These are phyloP conservation scores for Capsicum rhomboideum DNA, from an alignment of 257 asterid species.

Conservation along the genomic window DNA sequence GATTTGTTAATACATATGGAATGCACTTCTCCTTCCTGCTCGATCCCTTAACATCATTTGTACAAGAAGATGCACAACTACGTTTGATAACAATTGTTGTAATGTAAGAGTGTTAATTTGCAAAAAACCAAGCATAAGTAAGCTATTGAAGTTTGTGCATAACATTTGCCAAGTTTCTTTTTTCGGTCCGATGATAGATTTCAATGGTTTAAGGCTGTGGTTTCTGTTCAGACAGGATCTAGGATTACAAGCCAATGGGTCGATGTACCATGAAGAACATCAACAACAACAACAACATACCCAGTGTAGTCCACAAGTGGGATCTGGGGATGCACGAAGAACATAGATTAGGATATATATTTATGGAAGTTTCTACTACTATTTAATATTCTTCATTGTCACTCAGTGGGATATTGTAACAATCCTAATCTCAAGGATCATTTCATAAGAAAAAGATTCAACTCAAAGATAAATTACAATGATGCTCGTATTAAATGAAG, in stretches of 20 bases:
- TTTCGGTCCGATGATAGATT: not conserved
- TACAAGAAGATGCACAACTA: not conserved
- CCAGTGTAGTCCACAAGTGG: too few relatives aligned
- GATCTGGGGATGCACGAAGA: too few relatives aligned
- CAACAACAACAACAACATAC: too few relatives aligned
- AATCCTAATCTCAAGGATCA: not conserved
- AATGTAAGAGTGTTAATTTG: not conserved
- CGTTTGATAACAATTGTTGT: not conserved
- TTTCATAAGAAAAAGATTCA: not conserved
- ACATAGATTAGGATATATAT: too few relatives aligned
- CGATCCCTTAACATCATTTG: not conserved
- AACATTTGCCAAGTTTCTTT: too few relatives aligned
- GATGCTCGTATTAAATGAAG: not conserved
- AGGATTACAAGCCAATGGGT: not conserved
- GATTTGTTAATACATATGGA: not conserved
- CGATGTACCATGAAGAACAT: not conserved
- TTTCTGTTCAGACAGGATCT: not conserved
- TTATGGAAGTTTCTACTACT: too few relatives aligned
- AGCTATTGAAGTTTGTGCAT: not conserved
- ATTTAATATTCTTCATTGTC: not conserved
- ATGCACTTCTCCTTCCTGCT: not conserved
- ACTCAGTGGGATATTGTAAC: not conserved
- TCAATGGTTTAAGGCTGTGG: not conserved
- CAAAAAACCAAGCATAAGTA: too few relatives aligned
- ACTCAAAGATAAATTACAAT: not conserved